Evolutionary conservation across 495 filamentous ascomycete genomes (phyloP), one percentile per base, ranked within the genome.

Genomic region (Pseudomonodictys pantanalensis): DNA sequence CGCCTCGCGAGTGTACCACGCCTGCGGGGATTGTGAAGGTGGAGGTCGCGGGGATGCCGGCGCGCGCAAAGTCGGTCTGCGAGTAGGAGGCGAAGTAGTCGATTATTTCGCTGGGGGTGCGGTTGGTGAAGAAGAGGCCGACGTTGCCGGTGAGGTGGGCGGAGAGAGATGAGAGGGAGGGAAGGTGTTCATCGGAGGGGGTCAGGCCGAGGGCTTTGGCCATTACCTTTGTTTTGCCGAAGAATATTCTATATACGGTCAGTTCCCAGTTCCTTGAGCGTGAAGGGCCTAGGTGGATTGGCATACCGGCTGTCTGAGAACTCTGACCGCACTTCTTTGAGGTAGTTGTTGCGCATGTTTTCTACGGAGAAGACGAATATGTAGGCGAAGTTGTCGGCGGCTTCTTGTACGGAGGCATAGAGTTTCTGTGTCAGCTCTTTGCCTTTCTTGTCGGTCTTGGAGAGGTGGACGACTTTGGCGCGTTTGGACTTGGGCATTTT

Each of bases 171-270:
- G 84, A 78, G 67, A 92, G 79, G 68, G 86, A 85, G 43, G 85
- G 80, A 63, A 88, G 86, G 73, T 88, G 83, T 74, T 90, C 88
- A 66, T 84, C 83, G 68, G 90, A 88, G 64, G 83, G 76, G 56
- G 75, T 84, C 41, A 78, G 77, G 65, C 92, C 92, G 10, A 98
- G 86, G 49, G 93, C 90, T 75, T 90, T 87, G 56, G 90, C 87
- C 88, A 96, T 97, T 68, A 97, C 91, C 77, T 97, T 97, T 44
- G 92, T 97, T 74, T 97, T 97, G 73, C 93, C 93, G 74, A 97
- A 97, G 83, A 97, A 97, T 71, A 98, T 72, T 58, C 92, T 91
- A 52, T 1, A 26, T 20, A 11, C 10, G 18, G 25, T 66, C 15
- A 54, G 35, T 39, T 11, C 7, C 20, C 2, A 23, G 26, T 32